Evolutionary conservation across 1,284 basidiomycete species (phyloP).

Genomic region (Taiwanofungus camphoratus): DNA sequence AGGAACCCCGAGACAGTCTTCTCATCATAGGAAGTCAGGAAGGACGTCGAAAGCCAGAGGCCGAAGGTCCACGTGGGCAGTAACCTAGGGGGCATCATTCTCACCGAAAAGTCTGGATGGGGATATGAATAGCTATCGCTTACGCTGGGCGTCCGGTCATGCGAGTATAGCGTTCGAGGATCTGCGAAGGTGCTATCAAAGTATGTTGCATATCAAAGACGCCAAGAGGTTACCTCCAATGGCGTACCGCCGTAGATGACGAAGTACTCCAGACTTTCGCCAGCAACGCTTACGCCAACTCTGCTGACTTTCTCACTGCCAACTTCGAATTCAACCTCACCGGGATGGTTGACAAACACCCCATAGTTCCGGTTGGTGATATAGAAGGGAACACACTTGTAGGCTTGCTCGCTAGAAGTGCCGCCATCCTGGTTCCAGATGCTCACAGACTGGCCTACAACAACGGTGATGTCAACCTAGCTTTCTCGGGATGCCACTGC

Average conservation of each 20-base stretch:
- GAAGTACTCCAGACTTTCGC: constrained; percentile 60
- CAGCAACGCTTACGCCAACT: constrained; percentile 63
- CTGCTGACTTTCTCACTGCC: constrained; percentile 71
- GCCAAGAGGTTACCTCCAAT: constrained; percentile 40
- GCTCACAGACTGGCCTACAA: constrained; percentile 51
- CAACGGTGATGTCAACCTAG: constrained; percentile 2
- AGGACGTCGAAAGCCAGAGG: constrained; percentile 73
- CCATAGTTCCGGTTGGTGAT: constrained; percentile 68
- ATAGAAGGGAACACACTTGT: constrained; percentile 72
- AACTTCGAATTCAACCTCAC: constrained; percentile 73
- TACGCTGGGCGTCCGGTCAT: constrained; percentile 62
- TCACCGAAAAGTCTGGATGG: neutral
- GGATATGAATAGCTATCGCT: constrained; percentile 13
- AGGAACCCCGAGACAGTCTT: constrained; percentile 65
- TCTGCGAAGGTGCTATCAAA: constrained; percentile 29
- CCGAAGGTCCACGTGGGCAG: constrained; percentile 71
- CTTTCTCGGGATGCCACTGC: constrained; percentile 1
- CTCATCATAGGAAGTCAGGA: constrained; percentile 65
- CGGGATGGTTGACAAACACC: constrained; percentile 71
- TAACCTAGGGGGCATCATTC: constrained; percentile 32
- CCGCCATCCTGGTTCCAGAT: constrained; percentile 73
- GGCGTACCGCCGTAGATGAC: constrained; percentile 63
- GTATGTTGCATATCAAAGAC: neutral
- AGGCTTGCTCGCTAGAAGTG: constrained; percentile 67
- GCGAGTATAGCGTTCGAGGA: constrained; percentile 56